These are phyloP conservation scores for Lachnellula subtilissima DNA, from an alignment of 2,329 filamentous ascomycete species.

Conservation along the genomic window DNA sequence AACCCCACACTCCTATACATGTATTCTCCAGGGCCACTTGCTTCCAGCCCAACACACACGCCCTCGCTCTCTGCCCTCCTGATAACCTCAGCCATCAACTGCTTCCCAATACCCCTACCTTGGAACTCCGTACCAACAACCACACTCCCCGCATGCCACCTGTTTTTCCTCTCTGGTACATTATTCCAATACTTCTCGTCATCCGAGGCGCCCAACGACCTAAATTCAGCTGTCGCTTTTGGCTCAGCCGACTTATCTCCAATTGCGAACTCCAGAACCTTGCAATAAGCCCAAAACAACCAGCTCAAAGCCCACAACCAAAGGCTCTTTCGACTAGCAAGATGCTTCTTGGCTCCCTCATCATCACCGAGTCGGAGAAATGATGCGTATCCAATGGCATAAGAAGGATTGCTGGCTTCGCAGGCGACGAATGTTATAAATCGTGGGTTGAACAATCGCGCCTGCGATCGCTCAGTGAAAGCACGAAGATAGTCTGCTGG, in stretches of 20 bases:
- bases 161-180: conserved; percentile 15
- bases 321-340: conserved; percentile 5
- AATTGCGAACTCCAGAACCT: not conserved
- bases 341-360: conserved; percentile 13
- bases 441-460: conserved; percentile 15
- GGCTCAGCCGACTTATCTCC: conserved; percentile 9
- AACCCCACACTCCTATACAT: conserved; percentile 26
- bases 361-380: conserved; percentile 21
- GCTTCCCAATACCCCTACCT: conserved; percentile 23
- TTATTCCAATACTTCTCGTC: conserved; percentile 16
- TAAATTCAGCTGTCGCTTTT: conserved; percentile 6
- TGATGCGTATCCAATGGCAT: conserved; percentile 17
- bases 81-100: conserved; percentile 25
- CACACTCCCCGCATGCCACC: conserved; percentile 25
- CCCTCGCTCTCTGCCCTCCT: conserved; percentile 20
- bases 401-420: conserved; percentile 3
- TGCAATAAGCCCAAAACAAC: conserved; percentile 8
- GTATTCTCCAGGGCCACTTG: conserved; percentile 20
- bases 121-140: conserved; percentile 21
- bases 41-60: conserved; percentile 21
- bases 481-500: conserved; percentile 9
- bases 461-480: conserved; percentile 11
- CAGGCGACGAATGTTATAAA: conserved; percentile 19
- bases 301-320: conserved; percentile 2
- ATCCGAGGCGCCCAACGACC: conserved; percentile 1